Evolutionary conservation across 2,329 filamentous ascomycete genomes (phyloP), one percentile per base, ranked within the genome.

Genomic region (Alternaria atra): DNA sequence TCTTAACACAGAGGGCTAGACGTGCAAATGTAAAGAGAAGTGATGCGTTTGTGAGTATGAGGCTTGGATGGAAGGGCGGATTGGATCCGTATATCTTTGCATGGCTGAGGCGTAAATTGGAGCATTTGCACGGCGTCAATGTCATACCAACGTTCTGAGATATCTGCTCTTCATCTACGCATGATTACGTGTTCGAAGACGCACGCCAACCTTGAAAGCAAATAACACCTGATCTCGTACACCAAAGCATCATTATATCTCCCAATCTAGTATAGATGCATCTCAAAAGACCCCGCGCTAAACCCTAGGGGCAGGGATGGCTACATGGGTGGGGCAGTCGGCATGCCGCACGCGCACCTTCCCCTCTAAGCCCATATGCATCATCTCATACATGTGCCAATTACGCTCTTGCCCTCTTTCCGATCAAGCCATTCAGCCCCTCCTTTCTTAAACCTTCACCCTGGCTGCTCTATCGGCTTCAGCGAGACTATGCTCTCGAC

Each of bases 401-500:
- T 63, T 62, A 62, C 62, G 46, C 48, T 29, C 42, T 40, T 43
- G 51, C 64, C 63, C 39, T 52, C 53, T 35, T 29, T 55, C 35
- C 25, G 55, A 48, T 65, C 15, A 27, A 32, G 17, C 15, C 23
- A 30, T 46, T 35, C 12, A 20, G 37, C 51, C 63, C 55, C 56
- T 57, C 53, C 52, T 52, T 58, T 66, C n/a, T 52, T n/a, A 12
- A 12, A 17, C 12, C 39, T 67, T 50, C 67, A 77, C 71, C 46
- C 76, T 78, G 76, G 76, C 76, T 64, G 60, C 68, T 61, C 65
- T 76, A 61, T 62, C 65, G 39, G 47, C 68, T 48, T 58, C 69
- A 40, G 67, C 74, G 74, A 77, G 75, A 73, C 74, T 66, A 62
- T 73, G 75, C 65, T 77, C 72, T 78, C 75, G 73, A 61, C 66